phyloP scores from a whole-genome alignment of 2,329 filamentous ascomycete species.

The Paramyrothecium roridum region DNA sequence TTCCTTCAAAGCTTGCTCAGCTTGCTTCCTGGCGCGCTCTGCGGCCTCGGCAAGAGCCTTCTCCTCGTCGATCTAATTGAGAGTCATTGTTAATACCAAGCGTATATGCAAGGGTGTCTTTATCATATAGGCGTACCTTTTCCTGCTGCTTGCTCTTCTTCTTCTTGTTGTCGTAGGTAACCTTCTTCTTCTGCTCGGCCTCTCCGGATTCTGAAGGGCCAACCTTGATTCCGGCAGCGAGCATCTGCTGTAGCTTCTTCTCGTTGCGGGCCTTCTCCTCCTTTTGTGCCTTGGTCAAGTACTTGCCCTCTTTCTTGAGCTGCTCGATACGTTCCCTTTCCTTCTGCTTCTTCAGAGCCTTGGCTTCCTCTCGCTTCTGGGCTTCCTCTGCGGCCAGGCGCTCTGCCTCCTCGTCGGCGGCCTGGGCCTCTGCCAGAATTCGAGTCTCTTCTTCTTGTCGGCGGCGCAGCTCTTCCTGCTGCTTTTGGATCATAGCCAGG shows the following conservation, averaged over 20 bases:
- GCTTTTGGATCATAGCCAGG: constrained; percentile 71
- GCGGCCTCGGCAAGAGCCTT: constrained; percentile 74
- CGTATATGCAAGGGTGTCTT: not conserved
- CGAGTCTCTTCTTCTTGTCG: constrained; percentile 65
- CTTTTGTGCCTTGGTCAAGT: constrained; percentile 80
- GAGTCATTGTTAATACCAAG: constrained; percentile 7
- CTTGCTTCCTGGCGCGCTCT: constrained; percentile 66
- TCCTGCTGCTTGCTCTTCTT: constrained; percentile 61
- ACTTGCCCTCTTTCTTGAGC: constrained; percentile 84
- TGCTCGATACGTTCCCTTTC: constrained; percentile 85
- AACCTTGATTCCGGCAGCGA: constrained; percentile 72
- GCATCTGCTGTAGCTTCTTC: constrained; percentile 79
- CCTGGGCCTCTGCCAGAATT: constrained; percentile 60
- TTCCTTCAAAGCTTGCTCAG: constrained; percentile 63
- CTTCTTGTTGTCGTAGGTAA: constrained; percentile 76
- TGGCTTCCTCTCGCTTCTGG: constrained; percentile 69
- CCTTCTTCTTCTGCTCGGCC: constrained; percentile 75
- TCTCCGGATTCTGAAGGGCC: constrained; percentile 53
- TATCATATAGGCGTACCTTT: constrained; percentile 44
- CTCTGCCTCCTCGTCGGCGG: constrained; percentile 63
- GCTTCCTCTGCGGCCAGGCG: constrained; percentile 62
- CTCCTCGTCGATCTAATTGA: constrained; percentile 65
- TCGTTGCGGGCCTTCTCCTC: constrained; percentile 78
- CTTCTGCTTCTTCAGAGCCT: constrained; percentile 76
- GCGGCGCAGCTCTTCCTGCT: constrained; percentile 73